Conservation (phyloP, 2,329 filamentous ascomycete genomes). For the Exophiala lecanii-corni region DNA sequence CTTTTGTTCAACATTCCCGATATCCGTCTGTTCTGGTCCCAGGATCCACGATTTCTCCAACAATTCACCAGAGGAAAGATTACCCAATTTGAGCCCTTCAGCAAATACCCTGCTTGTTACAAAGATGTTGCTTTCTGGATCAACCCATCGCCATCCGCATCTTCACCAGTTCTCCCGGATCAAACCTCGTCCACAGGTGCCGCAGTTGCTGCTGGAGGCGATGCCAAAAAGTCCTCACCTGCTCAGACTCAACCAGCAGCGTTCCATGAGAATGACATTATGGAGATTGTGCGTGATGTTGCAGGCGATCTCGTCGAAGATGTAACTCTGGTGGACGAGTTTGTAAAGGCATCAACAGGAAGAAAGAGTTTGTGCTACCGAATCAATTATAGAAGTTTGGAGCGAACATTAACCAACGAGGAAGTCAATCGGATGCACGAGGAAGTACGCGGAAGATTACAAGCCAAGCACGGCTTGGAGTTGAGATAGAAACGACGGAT, state of each 20-base stretch:
- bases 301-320: slow-evolving; percentile 84
- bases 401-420: slow-evolving; percentile 79
- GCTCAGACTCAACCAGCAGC: slow-evolving; percentile 34
- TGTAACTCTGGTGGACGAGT: slow-evolving; percentile 77
- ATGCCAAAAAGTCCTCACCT: slow-evolving; percentile 34
- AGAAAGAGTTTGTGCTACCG: slow-evolving; percentile 84
- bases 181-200: slow-evolving; percentile 36
- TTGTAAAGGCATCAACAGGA: slow-evolving; percentile 79
- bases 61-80: slow-evolving; percentile 64
- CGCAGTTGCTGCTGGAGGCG: slow-evolving; percentile 31
- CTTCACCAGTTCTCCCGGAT: slow-evolving; percentile 40
- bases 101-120: slow-evolving; percentile 81
- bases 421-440: slow-evolving; percentile 76
- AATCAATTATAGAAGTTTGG: slow-evolving; percentile 88
- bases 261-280: slow-evolving; percentile 94
- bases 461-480: slow-evolving; percentile 68
- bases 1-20: slow-evolving; percentile 93
- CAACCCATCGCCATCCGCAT: slow-evolving; percentile 33
- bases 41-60: slow-evolving; percentile 74
- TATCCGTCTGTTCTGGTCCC: slow-evolving; percentile 93
- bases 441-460: slow-evolving; percentile 60
- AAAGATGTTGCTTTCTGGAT: slow-evolving; percentile 97
- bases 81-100: slow-evolving; percentile 75
- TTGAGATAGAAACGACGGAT: slow-evolving; percentile 50
- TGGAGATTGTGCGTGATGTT: slow-evolving; percentile 85